Conservation (phyloP, 192 early-diverging fungal species). For the Globomyces pollinis-pini region DNA sequence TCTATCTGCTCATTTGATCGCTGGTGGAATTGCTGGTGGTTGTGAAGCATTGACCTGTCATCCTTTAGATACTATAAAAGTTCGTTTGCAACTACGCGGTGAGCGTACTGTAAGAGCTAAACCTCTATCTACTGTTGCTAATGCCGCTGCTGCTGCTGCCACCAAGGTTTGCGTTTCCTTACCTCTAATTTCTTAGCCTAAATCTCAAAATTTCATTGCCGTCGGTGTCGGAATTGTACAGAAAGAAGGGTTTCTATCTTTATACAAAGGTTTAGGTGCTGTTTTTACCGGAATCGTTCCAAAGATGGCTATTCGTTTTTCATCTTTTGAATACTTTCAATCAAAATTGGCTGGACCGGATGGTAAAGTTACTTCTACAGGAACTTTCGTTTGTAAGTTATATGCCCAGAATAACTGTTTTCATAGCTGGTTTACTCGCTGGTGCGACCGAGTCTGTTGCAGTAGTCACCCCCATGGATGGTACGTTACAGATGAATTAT, state of each 20-base stretch:
- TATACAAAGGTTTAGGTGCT: conserved; percentile 97
- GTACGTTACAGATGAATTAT: too few species aligned
- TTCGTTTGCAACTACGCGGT: conserved; percentile 84
- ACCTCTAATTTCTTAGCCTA: conserved; percentile 22
- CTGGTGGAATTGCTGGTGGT: conserved; percentile 86
- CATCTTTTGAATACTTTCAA: conserved; percentile 93
- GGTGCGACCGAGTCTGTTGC: conserved; percentile 89
- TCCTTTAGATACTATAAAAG: conserved; percentile 96
- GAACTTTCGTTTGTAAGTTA: conserved; percentile 63
- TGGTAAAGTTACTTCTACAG: conserved; percentile 55
- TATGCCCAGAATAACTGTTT: not conserved
- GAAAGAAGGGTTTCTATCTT: conserved; percentile 78
- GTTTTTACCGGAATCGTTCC: conserved; percentile 95
- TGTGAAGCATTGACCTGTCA: conserved; percentile 85
- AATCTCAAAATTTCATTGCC: conserved; percentile 57
- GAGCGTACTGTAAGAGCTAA: conserved; percentile 19
- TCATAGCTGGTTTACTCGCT: conserved; percentile 77
- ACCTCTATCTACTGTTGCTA: conserved; percentile 23
- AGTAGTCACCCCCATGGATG: conserved; percentile 98
- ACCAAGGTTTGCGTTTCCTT: conserved; percentile 39
- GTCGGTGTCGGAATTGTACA: conserved; percentile 78
- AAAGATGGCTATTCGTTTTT: conserved; percentile 99
- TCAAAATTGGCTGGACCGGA: conserved; percentile 56
- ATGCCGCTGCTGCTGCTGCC: conserved; percentile 48
- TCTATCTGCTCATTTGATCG: conserved; percentile 70